Percentiles rank a stretch among this genome's conserved stretches.
These are phyloP conservation scores for Botrytis byssoidea DNA, from an alignment of 2,329 filamentous ascomycete genomes.

Conservation along the genomic window DNA sequence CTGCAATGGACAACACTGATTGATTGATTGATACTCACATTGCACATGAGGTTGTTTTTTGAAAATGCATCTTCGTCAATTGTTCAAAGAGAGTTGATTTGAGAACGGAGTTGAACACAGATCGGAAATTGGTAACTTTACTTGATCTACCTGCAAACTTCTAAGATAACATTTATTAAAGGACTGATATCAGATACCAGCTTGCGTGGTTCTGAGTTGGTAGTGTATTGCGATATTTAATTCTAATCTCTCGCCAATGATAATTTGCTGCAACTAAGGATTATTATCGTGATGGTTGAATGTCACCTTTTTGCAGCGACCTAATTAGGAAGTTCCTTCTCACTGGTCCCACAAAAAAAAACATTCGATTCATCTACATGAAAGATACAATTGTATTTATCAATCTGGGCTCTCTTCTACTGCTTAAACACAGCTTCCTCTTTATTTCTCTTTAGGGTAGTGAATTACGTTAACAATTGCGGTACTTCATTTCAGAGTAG, in stretches of 20 bases:
- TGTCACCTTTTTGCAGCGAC: neutral
- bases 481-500: neutral
- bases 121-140: neutral
- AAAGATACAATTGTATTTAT: neutral
- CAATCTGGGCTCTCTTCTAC: neutral
- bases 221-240: neutral
- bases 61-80: neutral
- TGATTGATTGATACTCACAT: neutral
- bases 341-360: neutral
- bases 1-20: neutral
- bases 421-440: neutral
- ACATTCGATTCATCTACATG: neutral
- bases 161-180: neutral
- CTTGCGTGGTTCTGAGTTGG: neutral
- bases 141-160: neutral
- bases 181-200: neutral
- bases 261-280: neutral
- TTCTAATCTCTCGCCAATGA: neutral
- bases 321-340: slow-evolving; percentile 14
- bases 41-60: neutral
- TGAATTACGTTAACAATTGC: neutral
- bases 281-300: neutral
- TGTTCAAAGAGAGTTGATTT: neutral
- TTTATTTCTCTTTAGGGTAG: neutral
- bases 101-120: neutral